Evolutionary conservation across 306 rosid genomes (phyloP).

Genomic region (Ochetophila trinervis): DNA sequence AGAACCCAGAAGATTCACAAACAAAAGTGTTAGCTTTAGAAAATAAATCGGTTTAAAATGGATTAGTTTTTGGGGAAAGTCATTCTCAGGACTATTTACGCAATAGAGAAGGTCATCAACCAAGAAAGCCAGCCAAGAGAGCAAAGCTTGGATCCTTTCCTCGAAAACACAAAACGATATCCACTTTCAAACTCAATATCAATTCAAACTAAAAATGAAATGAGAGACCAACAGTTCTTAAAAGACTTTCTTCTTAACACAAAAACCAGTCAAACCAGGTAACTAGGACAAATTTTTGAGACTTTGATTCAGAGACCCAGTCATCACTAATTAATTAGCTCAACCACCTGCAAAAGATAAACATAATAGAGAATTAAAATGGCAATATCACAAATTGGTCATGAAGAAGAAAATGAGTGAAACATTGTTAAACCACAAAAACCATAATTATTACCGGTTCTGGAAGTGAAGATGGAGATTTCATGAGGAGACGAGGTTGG

Average conservation of each 20-base stretch:
- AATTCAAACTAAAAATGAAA: slow-evolving; percentile 1
- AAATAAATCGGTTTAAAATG: slow-evolving; percentile 6
- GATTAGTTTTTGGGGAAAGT: slow-evolving; percentile 10
- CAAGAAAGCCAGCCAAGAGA: slow-evolving; percentile 18
- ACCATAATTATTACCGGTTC: slow-evolving; percentile 35
- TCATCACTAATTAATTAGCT: slow-evolving; percentile 26
- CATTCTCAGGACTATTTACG: slow-evolving; percentile 24
- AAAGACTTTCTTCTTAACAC: slow-evolving; percentile 29
- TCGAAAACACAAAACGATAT: slow-evolving; percentile 33
- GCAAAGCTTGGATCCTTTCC: slow-evolving; percentile 49
- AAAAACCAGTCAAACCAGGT: slow-evolving; percentile 30
- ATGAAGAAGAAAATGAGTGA: not conserved
- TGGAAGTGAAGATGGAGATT: slow-evolving; percentile 57
- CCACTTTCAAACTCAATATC: slow-evolving; percentile 24
- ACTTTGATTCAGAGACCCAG: slow-evolving; percentile 39
- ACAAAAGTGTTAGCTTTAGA: not conserved
- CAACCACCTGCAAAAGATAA: slow-evolving; percentile 55
- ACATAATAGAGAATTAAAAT: slow-evolving; percentile 19
- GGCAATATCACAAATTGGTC: slow-evolving; percentile 16
- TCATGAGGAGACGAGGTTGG: slow-evolving; percentile 63
- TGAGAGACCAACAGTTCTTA: slow-evolving; percentile 3
- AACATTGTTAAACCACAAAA: not conserved
- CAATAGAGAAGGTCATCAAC: slow-evolving; percentile 19
- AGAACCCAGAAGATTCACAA: slow-evolving; percentile 8
- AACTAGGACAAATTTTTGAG: slow-evolving; percentile 46